Evolutionary conservation across 176 grass and related monocot species (phyloP).

Genomic region (Eragrostis nindensis): DNA sequence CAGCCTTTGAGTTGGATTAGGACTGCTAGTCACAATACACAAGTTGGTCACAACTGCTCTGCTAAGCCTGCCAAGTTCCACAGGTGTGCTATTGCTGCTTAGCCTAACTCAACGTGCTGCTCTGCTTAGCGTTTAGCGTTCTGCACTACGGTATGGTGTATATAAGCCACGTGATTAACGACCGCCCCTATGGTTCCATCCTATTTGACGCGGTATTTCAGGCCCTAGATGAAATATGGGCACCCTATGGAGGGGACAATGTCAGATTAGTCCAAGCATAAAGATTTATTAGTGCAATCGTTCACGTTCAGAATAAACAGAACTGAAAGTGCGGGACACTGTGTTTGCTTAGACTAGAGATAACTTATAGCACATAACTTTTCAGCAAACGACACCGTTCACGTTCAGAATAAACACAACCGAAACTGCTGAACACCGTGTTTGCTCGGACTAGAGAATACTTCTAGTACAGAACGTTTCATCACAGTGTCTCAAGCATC

Average conservation of each 20-base stretch:
- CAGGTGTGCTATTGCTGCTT: conserved; percentile 37
- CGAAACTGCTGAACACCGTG: background rate
- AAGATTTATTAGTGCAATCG: too few relatives aligned
- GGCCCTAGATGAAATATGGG: too few relatives aligned
- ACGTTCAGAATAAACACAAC: background rate
- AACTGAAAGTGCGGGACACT: too few relatives aligned
- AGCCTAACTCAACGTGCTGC: conserved; percentile 23
- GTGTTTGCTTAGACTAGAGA: too few relatives aligned
- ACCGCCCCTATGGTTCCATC: too few relatives aligned
- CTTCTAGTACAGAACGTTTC: too few relatives aligned
- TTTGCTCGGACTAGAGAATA: background rate
- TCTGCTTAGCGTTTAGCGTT: background rate
- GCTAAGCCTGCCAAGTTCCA: background rate
- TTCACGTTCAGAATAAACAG: too few relatives aligned
- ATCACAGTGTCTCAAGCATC: background rate
- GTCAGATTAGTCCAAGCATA: too few relatives aligned
- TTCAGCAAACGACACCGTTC: background rate
- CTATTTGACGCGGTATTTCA: too few relatives aligned
- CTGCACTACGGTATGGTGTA: background rate
- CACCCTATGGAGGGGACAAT: too few relatives aligned
- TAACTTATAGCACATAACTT: too few relatives aligned
- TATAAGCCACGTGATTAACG: conserved; percentile 18
- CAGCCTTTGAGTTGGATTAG: conserved; percentile 32
- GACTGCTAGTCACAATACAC: background rate
- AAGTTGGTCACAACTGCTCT: conserved; percentile 44